Conservation (phyloP, 768 basidiomycete genomes). For the Hygrophorus pudorinus region DNA sequence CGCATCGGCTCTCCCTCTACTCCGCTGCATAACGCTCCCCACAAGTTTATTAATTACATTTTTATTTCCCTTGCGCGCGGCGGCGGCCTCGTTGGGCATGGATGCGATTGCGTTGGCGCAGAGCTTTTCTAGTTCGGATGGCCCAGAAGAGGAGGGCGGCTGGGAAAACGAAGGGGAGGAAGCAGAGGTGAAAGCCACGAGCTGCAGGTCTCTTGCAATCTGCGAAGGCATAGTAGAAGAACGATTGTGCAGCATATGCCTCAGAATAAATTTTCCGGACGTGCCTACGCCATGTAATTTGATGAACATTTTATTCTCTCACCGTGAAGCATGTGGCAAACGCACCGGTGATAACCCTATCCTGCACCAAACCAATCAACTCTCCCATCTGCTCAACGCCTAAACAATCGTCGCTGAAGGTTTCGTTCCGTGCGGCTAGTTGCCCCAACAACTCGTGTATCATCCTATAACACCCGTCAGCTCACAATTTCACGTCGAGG, state of each 20-base stretch:
- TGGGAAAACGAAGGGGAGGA: constrained; percentile 6
- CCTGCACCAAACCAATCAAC: constrained; percentile 67
- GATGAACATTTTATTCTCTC: constrained; percentile 3
- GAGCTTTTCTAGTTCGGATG: constrained; percentile 35
- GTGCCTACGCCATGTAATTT: constrained; percentile 38
- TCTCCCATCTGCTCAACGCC: constrained; percentile 58
- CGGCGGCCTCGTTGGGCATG: constrained; percentile 58
- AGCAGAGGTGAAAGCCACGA: constrained; percentile 26
- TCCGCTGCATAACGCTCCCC: constrained; percentile 78
- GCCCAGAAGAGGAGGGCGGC: constrained; percentile 9
- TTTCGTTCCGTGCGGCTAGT: constrained; percentile 45
- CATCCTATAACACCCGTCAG: constrained; percentile 44
- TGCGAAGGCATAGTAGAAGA: constrained; percentile 24
- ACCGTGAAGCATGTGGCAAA: constrained; percentile 1
- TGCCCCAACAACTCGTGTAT: constrained; percentile 81
- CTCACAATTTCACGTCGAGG: not conserved
- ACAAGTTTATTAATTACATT: constrained; percentile 76
- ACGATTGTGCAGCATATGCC: constrained; percentile 49
- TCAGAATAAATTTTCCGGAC: constrained; percentile 69
- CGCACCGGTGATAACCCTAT: constrained; percentile 59
- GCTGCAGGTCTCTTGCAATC: constrained; percentile 40
- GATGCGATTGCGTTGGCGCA: constrained; percentile 56
- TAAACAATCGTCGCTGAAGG: constrained; percentile 50
- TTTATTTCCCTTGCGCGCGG: constrained; percentile 56
- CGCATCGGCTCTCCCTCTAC: constrained; percentile 73